Conservation (phyloP, 192 early-diverging fungal genomes). For the Powellomyces hirtus region DNA sequence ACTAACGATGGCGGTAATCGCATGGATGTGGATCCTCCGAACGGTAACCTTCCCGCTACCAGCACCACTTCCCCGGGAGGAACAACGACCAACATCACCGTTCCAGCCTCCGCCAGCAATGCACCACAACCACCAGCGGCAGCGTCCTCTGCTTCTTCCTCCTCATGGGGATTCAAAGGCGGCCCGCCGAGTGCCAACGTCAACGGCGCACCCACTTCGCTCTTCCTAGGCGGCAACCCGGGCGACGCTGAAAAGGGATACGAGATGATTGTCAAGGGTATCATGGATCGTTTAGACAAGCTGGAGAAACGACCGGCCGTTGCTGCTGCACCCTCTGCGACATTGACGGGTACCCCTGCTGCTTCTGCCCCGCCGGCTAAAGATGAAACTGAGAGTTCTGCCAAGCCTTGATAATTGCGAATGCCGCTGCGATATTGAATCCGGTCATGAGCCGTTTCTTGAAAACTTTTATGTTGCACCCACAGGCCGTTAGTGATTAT, state of each 20-base stretch:
- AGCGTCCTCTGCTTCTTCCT: neutral
- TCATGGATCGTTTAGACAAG: conserved; percentile 34
- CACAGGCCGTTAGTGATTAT: too few relatives aligned
- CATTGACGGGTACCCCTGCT: too few relatives aligned
- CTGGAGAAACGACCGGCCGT: conserved; percentile 27
- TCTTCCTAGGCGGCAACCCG: neutral
- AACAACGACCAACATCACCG: neutral
- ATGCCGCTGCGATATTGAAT: too few relatives aligned
- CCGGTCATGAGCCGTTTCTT: too few relatives aligned
- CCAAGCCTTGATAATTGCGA: too few relatives aligned
- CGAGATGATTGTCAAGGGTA: conserved; percentile 15
- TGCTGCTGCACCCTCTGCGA: too few relatives aligned
- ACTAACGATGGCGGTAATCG: neutral
- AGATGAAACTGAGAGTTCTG: too few relatives aligned
- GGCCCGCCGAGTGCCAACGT: conserved; percentile 30
- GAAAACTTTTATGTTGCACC: too few relatives aligned
- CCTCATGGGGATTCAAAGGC: conserved; percentile 28
- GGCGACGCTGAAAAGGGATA: neutral
- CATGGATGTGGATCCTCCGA: neutral
- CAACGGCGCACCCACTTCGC: neutral
- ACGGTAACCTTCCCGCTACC: neutral
- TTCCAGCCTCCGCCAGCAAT: neutral
- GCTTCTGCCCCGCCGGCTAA: too few relatives aligned
- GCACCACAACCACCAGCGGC: neutral
- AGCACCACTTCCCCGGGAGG: neutral